Percentiles rank a stretch among this genome's conserved stretches.
These are phyloP conservation scores for Penicillium diatomitis DNA, from an alignment of 495 filamentous ascomycete species.

Conservation along the genomic window DNA sequence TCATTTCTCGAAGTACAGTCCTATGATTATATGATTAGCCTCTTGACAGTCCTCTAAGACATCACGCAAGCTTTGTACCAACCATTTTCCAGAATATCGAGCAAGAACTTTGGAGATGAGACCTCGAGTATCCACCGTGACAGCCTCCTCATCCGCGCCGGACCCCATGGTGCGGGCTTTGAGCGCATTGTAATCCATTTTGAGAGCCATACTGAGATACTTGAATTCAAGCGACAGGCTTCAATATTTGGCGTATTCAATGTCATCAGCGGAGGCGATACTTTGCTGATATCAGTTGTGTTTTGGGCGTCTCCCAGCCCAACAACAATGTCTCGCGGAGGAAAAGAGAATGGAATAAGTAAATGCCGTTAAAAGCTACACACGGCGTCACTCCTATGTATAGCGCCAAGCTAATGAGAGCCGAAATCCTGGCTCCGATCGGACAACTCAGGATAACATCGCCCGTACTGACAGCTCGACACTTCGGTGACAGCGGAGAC, in stretches of 20 bases:
- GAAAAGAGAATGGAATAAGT: no score
- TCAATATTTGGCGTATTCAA: no score
- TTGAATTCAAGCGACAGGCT: slow-evolving; percentile 10
- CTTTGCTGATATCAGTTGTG: no score
- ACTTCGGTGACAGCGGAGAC: slow-evolving; percentile 9
- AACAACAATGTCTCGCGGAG: no score
- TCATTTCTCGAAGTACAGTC: slow-evolving; percentile 76
- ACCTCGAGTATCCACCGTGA: slow-evolving; percentile 94
- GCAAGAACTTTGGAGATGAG: slow-evolving; percentile 97
- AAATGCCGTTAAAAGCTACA: no score
- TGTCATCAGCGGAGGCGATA: no score
- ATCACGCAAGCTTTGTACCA: neutral
- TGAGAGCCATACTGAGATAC: slow-evolving; percentile 36
- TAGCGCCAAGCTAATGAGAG: no score
- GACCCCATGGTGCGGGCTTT: slow-evolving; percentile 78
- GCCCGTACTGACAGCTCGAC: neutral
- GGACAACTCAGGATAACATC: no score
- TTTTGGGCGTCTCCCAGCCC: no score
- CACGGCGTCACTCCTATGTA: no score
- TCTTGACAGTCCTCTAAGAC: neutral
- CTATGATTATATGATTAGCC: slow-evolving; percentile 17
- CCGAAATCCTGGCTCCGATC: no score
- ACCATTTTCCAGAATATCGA: slow-evolving; percentile 90
- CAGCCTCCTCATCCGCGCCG: slow-evolving; percentile 88
- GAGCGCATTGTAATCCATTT: slow-evolving; percentile 71